Conservation (phyloP, 441 rosid genomes). For the Gossypium trilobum region DNA sequence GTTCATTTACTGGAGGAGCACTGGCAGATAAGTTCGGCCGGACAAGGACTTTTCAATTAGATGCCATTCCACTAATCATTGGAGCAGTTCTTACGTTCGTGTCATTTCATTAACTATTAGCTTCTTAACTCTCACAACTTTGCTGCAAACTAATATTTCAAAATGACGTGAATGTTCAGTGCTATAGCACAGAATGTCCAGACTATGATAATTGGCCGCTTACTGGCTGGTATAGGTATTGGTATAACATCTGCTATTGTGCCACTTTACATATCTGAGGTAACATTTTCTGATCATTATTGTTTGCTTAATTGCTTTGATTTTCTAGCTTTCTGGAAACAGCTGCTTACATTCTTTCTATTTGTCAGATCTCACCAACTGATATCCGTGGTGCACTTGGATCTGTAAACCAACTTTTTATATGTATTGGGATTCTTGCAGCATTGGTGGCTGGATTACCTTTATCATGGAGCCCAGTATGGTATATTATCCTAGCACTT, state of each 20-base stretch:
- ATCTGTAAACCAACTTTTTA: constrained; percentile 89
- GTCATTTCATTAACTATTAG: constrained; percentile 8
- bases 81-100: constrained; percentile 78
- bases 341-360: constrained; percentile 15
- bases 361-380: constrained; percentile 81
- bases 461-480: constrained; percentile 72
- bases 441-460: constrained; percentile 97
- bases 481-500: constrained; percentile 36
- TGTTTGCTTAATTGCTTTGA: constrained; percentile 4
- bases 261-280: constrained; percentile 98
- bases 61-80: constrained; percentile 81
- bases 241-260: constrained; percentile 95
- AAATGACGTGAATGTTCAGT: constrained; percentile 30
- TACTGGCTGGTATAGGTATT: constrained; percentile 92
- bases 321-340: constrained; percentile 6
- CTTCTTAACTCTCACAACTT: not conserved
- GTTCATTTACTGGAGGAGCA: constrained; percentile 90
- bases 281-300: constrained; percentile 17
- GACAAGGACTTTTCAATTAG: constrained; percentile 78
- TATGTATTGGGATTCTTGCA: constrained; percentile 87
- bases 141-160: constrained; percentile 17
- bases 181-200: constrained; percentile 83
- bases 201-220: constrained; percentile 87
- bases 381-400: constrained; percentile 98
- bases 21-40: constrained; percentile 94